Evolutionary conservation across 176 grass and related monocot species (phyloP), one percentile per base, ranked within the genome.

Genomic region (Triticum urartu): DNA sequence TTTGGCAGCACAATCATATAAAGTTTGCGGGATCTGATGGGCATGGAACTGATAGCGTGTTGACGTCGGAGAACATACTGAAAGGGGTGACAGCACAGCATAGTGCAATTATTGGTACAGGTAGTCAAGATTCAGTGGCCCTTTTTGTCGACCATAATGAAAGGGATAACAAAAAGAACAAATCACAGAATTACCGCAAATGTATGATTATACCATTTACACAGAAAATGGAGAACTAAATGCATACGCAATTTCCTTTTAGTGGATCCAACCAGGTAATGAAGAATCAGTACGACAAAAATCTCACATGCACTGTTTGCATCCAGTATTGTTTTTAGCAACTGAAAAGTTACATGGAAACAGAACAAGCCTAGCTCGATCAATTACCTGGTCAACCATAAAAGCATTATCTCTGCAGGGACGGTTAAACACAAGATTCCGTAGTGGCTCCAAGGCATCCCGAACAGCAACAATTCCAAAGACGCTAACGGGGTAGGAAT

Each of bases 361-460:
- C 64, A 67, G 30, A 67, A 34, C 64, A 67, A 33, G 64, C 2
- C 5, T 68, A 68, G 30, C 15, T 36, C 30, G 15, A 35, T 33
- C 6, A 17, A 67, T 38, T 82, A 82, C 80, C 80, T 71, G 66
- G 33, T 82, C 66, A 82, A 82, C 70, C 45, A 6, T 58, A 48
- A 82, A 21, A 71, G 65, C 21, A 58, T 82, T 13, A 2, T 71
- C 66, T 70, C 67, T 10, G 67, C 66, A 36, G 1, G 80, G 33
- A 25, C 32, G 66, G 13, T 82, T 82, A 26, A 82, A 71, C 45
- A 58, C 7, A 38, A 10, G 52, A 59, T 82, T 71, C 48, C 80
- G 68, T 22, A 71, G 54, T 3, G 80, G 80, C 48, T 82, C 80
- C 65, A 82, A 56, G 32, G 34, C 21, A 82, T 82, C 80, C 4